Conservation (phyloP, 73 alveolate genomes). For the Tetrahymena elliotti region DNA sequence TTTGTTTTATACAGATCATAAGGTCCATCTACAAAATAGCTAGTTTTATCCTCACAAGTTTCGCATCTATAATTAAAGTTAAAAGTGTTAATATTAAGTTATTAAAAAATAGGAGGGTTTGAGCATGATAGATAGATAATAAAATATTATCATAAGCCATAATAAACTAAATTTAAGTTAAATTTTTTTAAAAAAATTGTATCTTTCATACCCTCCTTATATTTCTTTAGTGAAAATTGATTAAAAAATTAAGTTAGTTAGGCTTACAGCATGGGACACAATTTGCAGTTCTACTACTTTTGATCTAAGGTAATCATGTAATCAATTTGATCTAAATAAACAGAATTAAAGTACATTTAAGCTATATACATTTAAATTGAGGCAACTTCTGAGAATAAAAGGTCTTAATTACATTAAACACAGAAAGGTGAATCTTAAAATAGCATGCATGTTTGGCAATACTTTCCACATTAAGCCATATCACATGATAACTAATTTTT, state of each 20-base stretch:
- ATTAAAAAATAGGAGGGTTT: too few relatives aligned
- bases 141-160: too few relatives aligned
- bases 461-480: neutral
- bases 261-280: neutral
- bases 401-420: neutral
- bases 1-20: neutral
- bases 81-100: too few relatives aligned
- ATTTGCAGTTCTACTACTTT: neutral
- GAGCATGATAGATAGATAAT: too few relatives aligned
- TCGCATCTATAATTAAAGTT: neutral
- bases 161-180: too few relatives aligned
- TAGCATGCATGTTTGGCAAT: neutral
- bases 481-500: neutral
- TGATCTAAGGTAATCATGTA: neutral
- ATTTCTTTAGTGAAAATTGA: too few relatives aligned
- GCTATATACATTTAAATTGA: neutral
- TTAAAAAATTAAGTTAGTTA: too few relatives aligned
- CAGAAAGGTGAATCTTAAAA: neutral
- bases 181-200: too few relatives aligned
- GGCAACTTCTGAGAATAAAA: neutral
- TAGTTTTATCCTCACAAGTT: neutral
- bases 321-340: neutral
- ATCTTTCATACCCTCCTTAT: too few relatives aligned
- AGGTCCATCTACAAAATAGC: neutral
- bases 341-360: neutral